A percentile compares a stretch with the other conserved stretches of the same genome.
phyloP scores from a whole-genome alignment of 2,329 filamentous ascomycete genomes.

The Proliferodiscus dingleyae region DNA sequence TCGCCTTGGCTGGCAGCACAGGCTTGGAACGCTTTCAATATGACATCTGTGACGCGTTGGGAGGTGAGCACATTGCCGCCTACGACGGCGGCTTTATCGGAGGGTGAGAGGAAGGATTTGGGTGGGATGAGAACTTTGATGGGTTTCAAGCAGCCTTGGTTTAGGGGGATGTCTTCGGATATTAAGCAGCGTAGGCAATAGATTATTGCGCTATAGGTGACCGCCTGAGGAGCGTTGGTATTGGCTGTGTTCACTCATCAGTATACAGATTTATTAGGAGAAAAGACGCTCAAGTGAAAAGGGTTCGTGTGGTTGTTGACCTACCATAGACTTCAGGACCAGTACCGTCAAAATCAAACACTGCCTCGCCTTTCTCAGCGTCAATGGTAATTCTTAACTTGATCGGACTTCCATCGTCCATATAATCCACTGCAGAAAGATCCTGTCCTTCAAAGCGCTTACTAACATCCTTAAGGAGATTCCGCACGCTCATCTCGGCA shows the following conservation, averaged over 20 bases:
- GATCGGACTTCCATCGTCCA: slow-evolving; percentile 83
- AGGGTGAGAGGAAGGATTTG: slow-evolving; percentile 68
- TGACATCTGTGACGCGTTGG: slow-evolving; percentile 78
- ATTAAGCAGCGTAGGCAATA: slow-evolving; percentile 81
- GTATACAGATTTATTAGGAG: too few species aligned
- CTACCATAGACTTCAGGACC: slow-evolving; percentile 71
- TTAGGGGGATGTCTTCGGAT: slow-evolving; percentile 75
- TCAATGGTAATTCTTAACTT: slow-evolving; percentile 71
- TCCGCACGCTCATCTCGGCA: slow-evolving; percentile 70
- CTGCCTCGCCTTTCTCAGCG: slow-evolving; percentile 65
- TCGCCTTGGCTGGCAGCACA: slow-evolving; percentile 76
- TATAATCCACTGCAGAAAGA: slow-evolving; percentile 73
- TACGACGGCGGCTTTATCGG: slow-evolving; percentile 72
- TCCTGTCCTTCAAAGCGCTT: slow-evolving; percentile 63
- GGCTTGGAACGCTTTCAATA: slow-evolving; percentile 73
- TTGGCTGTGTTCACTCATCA: slow-evolving; percentile 44
- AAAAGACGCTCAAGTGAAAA: too few species aligned
- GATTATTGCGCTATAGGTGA: slow-evolving; percentile 80
- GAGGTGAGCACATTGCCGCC: slow-evolving; percentile 78
- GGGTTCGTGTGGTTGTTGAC: slow-evolving; percentile 18
- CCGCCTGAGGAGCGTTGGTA: slow-evolving; percentile 75
- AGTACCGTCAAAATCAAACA: slow-evolving; percentile 75
- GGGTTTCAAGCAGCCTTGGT: slow-evolving; percentile 77
- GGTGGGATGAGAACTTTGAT: slow-evolving; percentile 70
- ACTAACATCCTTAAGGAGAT: slow-evolving; percentile 67